These are phyloP conservation scores for Aspergillus tanneri DNA, from an alignment of 2,329 filamentous ascomycete genomes.

Conservation along the genomic window DNA sequence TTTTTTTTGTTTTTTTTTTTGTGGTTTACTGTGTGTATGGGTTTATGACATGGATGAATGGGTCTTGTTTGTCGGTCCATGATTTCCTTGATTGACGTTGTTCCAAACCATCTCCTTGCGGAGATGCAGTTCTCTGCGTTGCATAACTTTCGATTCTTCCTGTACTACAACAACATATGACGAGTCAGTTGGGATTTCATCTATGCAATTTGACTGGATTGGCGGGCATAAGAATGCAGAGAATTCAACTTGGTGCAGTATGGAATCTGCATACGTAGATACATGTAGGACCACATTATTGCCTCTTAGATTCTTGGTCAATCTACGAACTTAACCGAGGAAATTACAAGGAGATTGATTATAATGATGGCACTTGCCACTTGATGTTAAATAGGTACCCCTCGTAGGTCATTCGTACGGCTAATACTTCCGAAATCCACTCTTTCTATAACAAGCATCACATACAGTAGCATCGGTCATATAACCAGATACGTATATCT, in stretches of 20 bases:
- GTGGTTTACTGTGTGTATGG: slow-evolving; percentile 14
- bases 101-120: background rate
- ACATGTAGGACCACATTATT: background rate
- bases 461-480: too few species aligned
- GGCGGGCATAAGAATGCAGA: background rate
- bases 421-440: too few species aligned
- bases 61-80: background rate
- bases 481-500: too few species aligned
- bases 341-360: too few species aligned
- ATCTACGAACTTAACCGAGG: too few species aligned
- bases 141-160: background rate
- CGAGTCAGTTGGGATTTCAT: background rate
- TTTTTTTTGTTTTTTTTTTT: slow-evolving; percentile 19
- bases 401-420: too few species aligned
- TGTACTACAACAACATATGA: background rate
- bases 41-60: background rate
- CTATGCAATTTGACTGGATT: slow-evolving; percentile 1
- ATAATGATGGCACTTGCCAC: too few species aligned
- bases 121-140: background rate
- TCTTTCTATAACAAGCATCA: too few species aligned
- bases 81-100: background rate
- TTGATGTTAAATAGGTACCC: too few species aligned
- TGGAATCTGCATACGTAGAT: background rate
- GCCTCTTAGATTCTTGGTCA: too few species aligned
- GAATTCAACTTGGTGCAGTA: background rate